Evolutionary conservation across 257 asterid species (phyloP), one percentile per base, ranked within the genome.

Genomic region (Anisodus tanguticus): DNA sequence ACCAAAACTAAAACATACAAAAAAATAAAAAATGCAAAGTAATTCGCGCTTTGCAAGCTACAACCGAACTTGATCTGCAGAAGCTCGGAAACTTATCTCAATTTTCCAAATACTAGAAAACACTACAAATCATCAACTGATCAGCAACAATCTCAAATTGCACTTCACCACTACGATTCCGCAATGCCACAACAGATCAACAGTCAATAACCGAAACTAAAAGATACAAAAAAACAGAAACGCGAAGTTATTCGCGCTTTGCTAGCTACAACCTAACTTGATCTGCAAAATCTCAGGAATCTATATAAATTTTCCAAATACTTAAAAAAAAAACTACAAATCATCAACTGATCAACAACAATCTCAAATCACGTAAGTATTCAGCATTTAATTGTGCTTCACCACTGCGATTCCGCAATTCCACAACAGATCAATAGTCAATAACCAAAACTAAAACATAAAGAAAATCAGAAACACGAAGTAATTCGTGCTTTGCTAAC

Each of bases 1-100:
- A 43, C 58, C 69, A 77, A 82, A 63, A 87, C 51, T 62, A 19
- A 60, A 63, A 11, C 51, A 47, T 49, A 67, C 15, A n/a, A 69
- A 35, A 7, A 79, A 15, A 2, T 63, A 16, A 83, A 31, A 69
- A 4, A 31, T 55, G 9, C 6, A 22, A 41, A 53, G 57, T 31
- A 6, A 49, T 60, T 76, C 15, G 6, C 11, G 4, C 22, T 37
- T 74, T 49, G 10, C 13, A 2, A 59, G 9, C 31, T 17, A 59
- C 26, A 59, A 59, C 49, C 41, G 63, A 59, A 59, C 39, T 45
- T 43, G 26, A 60, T 17, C 11, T 6, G 26, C 1, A 0, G 19
- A 59, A 59, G 66, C 4, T 59, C 4, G 10, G 19, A 59, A 59
- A 59, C 17, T 17, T 3, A 59, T 58, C 19, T 16, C 13, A 58